Base-by-base conservation (phyloP, 139 green algal species). In the Chlamydomonas sphaeroides region DNA sequence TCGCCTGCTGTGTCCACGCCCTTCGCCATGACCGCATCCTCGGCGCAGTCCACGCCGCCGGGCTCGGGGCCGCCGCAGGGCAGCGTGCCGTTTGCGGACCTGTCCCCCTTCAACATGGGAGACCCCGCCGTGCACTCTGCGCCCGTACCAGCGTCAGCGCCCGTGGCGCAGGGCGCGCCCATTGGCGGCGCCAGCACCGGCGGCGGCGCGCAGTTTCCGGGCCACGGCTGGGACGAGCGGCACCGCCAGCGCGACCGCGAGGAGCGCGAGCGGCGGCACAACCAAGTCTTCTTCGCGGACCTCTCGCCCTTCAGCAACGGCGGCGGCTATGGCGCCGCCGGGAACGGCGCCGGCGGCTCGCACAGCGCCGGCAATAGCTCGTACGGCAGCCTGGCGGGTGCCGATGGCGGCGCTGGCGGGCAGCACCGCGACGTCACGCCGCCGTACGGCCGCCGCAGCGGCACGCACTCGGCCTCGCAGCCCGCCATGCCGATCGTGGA, bases 71-170 rank as follows among this genome's bases (percentile, higher is more conserved):
- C 51, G 73, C 57, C 56, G 30, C 38, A 20, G 36, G 72, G 32
- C 33, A 41, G 20, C 68, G 20, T 41, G 3, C 68, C 41, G 26
- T 85, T 85, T 35, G 79, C 79, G 6, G 79, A 85, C 68, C 56
- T 85, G 56, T 85, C 79, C 36, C 79, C 79, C 3, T 85, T 84
- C 53, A 81, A 81, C 63, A 62, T 53, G 7, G 53, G 53, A 10
- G 23, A 30, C 53, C 15, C 21, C 53, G 23, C 21, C 53, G 23
- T n/a, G n/a, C n/a, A n/a, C n/a, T n/a, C n/a, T n/a, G n/a, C n/a
- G n/a, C n/a, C 15, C 53, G 53, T 18, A n/a, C 14, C 45, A 53
- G 45, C 45, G 45, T 53, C 45, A 14, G 45, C 45, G n/a, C n/a
- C n/a, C n/a, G n/a, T n/a, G n/a, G n/a, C n/a, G n/a, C n/a, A n/a